Conservation (phyloP, 2,329 filamentous ascomycete genomes). For the Fusarium verticillioides region DNA sequence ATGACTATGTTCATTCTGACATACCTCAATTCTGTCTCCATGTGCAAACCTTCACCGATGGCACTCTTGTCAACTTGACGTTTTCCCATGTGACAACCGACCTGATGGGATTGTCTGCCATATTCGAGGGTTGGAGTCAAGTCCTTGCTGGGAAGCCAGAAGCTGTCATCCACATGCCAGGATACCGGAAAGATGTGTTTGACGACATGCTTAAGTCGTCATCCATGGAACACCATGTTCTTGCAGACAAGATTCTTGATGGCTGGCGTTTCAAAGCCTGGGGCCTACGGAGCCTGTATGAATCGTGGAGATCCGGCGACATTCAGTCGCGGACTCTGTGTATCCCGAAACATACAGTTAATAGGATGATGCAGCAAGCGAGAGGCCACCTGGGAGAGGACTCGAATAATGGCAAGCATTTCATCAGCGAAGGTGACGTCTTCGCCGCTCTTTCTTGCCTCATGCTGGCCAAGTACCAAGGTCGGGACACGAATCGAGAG, state of each 20-base stretch:
- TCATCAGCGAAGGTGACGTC: constrained; percentile 14
- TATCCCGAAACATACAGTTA: neutral
- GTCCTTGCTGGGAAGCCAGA: constrained; percentile 6
- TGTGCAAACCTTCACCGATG: constrained; percentile 16
- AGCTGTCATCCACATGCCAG: neutral
- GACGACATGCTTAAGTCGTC: neutral
- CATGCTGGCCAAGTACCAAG: constrained; percentile 9
- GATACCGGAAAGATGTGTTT: constrained; percentile 10
- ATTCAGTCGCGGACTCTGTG: constrained; percentile 14
- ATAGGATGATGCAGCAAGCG: constrained; percentile 1
- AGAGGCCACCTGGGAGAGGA: neutral
- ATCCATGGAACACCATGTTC: neutral
- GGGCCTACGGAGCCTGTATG: constrained; percentile 5
- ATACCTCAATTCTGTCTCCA: constrained; percentile 24
- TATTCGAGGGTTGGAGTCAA: constrained; percentile 18
- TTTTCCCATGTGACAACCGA: constrained; percentile 19
- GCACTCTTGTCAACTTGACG: constrained; percentile 18
- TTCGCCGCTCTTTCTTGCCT: constrained; percentile 9
- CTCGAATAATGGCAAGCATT: rapidly evolving
- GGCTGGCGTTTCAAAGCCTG: constrained; percentile 15
- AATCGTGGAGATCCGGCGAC: constrained; percentile 11
- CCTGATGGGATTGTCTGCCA: constrained; percentile 14
- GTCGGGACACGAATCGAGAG: neutral
- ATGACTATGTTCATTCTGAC: constrained; percentile 5
- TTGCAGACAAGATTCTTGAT: constrained; percentile 11